phyloP scores from a whole-genome alignment of 2,329 filamentous ascomycete genomes.

The Leptoxyphium fumago region DNA sequence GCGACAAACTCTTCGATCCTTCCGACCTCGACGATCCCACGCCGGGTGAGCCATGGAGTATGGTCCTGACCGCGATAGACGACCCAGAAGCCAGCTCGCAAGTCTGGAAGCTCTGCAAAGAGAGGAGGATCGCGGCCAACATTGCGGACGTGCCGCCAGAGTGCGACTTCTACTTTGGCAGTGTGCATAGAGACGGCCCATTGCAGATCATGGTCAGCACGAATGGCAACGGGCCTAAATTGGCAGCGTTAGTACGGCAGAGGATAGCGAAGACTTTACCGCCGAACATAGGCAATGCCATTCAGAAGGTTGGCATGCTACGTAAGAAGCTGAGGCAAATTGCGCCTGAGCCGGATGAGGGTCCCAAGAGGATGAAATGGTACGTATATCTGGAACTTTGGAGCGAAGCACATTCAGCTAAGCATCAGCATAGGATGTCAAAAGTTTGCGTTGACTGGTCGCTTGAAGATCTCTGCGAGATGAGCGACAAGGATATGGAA shows the following conservation, averaged over 20 bases:
- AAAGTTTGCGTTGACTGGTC: slow-evolving; percentile 77
- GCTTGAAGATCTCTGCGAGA: slow-evolving; percentile 67
- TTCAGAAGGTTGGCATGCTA: slow-evolving; percentile 68
- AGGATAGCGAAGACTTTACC: slow-evolving; percentile 69
- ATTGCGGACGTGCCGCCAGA: slow-evolving; percentile 94
- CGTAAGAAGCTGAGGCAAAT: slow-evolving; percentile 64
- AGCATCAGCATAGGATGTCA: slow-evolving; percentile 56
- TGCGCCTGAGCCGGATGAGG: slow-evolving; percentile 57
- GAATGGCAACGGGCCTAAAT: slow-evolving; percentile 84
- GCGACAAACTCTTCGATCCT: slow-evolving; percentile 73
- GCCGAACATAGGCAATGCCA: slow-evolving; percentile 66
- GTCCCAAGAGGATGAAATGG: slow-evolving; percentile 84
- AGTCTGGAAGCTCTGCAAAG: slow-evolving; percentile 89
- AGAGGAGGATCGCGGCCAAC: slow-evolving; percentile 71
- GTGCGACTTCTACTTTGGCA: slow-evolving; percentile 98
- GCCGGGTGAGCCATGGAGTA: slow-evolving; percentile 36
- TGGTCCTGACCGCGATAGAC: slow-evolving; percentile 89
- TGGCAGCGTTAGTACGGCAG: slow-evolving; percentile 73
- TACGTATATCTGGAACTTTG: slow-evolving; percentile 26
- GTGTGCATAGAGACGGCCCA: slow-evolving; percentile 84
- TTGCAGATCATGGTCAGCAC: slow-evolving; percentile 98
- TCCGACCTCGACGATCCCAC: slow-evolving; percentile 59
- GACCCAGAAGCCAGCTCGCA: slow-evolving; percentile 78
- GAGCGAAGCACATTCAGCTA: slow-evolving; percentile 3
- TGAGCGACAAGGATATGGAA: slow-evolving; percentile 72